phyloP scores from a whole-genome alignment of 768 basidiomycete species.

The Termitomyces eurrhizus region DNA sequence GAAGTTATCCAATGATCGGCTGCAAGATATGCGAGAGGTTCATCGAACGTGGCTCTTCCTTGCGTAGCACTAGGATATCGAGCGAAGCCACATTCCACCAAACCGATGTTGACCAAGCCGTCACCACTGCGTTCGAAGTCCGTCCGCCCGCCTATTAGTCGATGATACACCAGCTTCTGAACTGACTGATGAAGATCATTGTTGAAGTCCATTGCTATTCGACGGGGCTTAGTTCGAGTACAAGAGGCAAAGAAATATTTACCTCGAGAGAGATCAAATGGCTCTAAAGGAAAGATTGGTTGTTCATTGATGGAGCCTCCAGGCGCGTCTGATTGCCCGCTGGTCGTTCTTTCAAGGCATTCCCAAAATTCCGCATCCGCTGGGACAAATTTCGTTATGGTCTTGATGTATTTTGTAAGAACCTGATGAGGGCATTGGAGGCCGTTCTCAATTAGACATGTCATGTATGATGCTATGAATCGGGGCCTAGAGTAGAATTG shows the following conservation, averaged over 20 bases:
- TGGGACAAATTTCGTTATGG: background rate
- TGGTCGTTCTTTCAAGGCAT: background rate
- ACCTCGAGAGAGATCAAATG: background rate
- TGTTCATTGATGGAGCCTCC: background rate
- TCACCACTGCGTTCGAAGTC: too few species aligned
- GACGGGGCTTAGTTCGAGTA: background rate
- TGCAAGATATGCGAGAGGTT: too few species aligned
- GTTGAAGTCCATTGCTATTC: background rate
- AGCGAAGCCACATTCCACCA: too few species aligned
- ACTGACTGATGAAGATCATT: background rate
- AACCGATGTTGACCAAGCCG: too few species aligned
- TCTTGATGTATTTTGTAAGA: background rate
- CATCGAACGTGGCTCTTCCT: too few species aligned
- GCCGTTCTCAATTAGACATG: background rate
- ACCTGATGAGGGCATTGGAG: background rate
- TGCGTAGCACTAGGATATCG: background rate
- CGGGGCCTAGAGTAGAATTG: background rate
- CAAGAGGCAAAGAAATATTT: background rate
- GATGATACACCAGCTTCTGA: too few species aligned
- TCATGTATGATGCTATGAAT: background rate
- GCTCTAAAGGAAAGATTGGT: too few species aligned
- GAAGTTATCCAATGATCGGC: too few species aligned
- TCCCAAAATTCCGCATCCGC: background rate
- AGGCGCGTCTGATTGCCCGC: too few species aligned
- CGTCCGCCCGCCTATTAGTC: too few species aligned